Conservation (phyloP, 441 rosid species). For the Dalechampia spathulata region DNA sequence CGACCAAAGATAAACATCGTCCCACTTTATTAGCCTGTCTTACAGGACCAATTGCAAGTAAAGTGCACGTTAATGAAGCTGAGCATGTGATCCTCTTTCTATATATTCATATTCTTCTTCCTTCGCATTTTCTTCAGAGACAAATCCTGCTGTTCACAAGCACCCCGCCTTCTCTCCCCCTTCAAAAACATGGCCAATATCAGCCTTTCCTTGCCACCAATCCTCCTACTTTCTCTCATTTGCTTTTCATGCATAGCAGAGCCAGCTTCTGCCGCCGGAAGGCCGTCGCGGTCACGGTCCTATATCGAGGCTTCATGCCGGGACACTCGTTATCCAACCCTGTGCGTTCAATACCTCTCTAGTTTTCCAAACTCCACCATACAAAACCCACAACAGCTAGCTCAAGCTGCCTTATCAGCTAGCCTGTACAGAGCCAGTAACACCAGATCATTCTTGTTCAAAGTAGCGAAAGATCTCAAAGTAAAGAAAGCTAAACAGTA, state of each 20-base stretch:
- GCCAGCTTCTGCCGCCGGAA: background rate
- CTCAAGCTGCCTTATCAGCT: constrained; percentile 48
- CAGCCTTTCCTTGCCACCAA: constrained; percentile 3
- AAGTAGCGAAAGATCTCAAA: constrained; percentile 33
- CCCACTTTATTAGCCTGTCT: constrained; percentile 5
- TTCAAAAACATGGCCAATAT: constrained; percentile 22
- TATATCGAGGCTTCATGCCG: constrained; percentile 46
- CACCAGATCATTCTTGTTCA: constrained; percentile 50
- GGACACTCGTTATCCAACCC: constrained; percentile 40
- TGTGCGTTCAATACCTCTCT: constrained; percentile 51
- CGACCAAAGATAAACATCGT: constrained; percentile 2
- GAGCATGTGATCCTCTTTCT: constrained; percentile 11
- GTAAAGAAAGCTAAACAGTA: constrained; percentile 30
- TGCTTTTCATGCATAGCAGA: constrained; percentile 5
- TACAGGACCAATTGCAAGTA: constrained; percentile 15
- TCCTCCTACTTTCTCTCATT: constrained; percentile 15
- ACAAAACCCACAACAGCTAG: constrained; percentile 44
- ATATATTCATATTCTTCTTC: background rate
- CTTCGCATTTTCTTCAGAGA: background rate
- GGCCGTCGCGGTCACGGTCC: constrained; percentile 9
- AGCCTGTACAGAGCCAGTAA: constrained; percentile 47
- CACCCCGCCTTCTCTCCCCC: too few species aligned
- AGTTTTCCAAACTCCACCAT: constrained; percentile 29
- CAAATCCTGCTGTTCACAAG: too few species aligned
- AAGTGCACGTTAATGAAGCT: constrained; percentile 12